These are phyloP conservation scores for Kodamaea kakaduensis DNA, from an alignment of 805 yeast species.

Conservation along the genomic window DNA sequence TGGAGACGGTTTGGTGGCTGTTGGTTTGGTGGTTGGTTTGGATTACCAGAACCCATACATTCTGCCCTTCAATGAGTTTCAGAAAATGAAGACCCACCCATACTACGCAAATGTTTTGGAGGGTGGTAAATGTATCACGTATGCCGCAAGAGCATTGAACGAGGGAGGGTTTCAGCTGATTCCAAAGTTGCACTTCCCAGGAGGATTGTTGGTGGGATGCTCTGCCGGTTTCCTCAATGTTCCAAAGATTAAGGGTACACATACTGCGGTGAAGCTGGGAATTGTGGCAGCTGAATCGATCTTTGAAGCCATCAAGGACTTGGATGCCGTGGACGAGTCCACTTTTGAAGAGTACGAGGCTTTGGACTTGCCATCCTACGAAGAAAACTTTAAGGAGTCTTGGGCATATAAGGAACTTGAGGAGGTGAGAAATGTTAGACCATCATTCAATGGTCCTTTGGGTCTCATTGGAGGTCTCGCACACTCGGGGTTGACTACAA, in stretches of 20 bases:
- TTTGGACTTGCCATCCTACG: slow-evolving; percentile 56
- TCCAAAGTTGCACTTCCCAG: slow-evolving; percentile 89
- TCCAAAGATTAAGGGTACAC: slow-evolving; percentile 96
- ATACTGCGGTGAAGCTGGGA: slow-evolving; percentile 95
- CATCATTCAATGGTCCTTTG: slow-evolving; percentile 76
- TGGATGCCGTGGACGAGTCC: slow-evolving; percentile 44
- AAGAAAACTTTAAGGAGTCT: slow-evolving; percentile 61
- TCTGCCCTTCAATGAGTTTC: slow-evolving; percentile 95
- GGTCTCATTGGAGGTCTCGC: slow-evolving; percentile 79
- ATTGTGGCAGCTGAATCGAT: slow-evolving; percentile 90
- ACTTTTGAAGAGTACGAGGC: slow-evolving; percentile 5
- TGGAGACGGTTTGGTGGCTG: slow-evolving; percentile 86
- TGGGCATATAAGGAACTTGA: slow-evolving; percentile 85
- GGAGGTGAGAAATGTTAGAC: slow-evolving; percentile 86
- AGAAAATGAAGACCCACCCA: slow-evolving; percentile 89
- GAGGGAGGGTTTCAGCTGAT: slow-evolving; percentile 97
- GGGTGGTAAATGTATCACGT: slow-evolving; percentile 90
- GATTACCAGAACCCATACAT: slow-evolving; percentile 94
- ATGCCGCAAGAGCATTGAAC: slow-evolving; percentile 93
- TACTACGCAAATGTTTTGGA: slow-evolving; percentile 66
- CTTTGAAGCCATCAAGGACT: slow-evolving; percentile 40
- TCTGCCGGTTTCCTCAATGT: slow-evolving; percentile 97
- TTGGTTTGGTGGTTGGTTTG: slow-evolving; percentile 91
- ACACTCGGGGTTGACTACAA: slow-evolving; percentile 79
- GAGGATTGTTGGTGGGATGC: slow-evolving; percentile 93